Conservation (phyloP, 257 asterid species). For the Penstemon barbatus region DNA sequence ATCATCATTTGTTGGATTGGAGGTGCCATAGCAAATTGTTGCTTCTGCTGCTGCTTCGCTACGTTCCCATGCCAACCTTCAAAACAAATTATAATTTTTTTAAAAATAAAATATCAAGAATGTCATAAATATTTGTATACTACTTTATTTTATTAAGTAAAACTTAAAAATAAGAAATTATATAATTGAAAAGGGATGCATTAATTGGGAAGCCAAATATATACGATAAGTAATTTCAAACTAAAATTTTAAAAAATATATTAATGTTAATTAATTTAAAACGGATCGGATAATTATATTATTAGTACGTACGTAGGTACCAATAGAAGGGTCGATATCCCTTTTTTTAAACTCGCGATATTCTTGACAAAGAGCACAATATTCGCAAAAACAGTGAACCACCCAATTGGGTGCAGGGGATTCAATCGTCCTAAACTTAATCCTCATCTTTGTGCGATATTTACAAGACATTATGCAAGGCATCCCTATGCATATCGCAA, state of each 20-base stretch:
- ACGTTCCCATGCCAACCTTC: conserved; percentile 62
- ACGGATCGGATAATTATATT: no score
- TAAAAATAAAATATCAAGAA: no score
- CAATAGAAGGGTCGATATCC: conserved; percentile 64
- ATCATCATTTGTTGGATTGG: conserved; percentile 59
- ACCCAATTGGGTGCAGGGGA: conserved; percentile 57
- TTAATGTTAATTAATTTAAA: no score
- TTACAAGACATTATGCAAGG: conserved; percentile 69
- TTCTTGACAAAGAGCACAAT: conserved; percentile 74
- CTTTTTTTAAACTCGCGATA: conserved; percentile 61
- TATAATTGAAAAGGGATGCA: no score
- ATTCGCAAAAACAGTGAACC: conserved; percentile 63
- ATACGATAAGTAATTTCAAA: no score
- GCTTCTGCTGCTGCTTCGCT: conserved; percentile 37
- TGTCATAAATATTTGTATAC: no score
- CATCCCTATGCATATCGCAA: conserved; percentile 42
- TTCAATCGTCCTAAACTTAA: conserved; percentile 49
- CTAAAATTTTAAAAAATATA: no score
- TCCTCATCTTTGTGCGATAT: conserved; percentile 62
- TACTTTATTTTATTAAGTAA: no score
- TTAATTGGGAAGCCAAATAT: no score
- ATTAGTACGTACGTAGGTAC: conserved; percentile 29
- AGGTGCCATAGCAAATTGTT: conserved; percentile 45
- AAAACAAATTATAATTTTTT: neutral
- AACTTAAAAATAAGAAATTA: no score